Base-by-base conservation (phyloP, 169 alveolate genomes). In the Neospora caninum region DNA sequence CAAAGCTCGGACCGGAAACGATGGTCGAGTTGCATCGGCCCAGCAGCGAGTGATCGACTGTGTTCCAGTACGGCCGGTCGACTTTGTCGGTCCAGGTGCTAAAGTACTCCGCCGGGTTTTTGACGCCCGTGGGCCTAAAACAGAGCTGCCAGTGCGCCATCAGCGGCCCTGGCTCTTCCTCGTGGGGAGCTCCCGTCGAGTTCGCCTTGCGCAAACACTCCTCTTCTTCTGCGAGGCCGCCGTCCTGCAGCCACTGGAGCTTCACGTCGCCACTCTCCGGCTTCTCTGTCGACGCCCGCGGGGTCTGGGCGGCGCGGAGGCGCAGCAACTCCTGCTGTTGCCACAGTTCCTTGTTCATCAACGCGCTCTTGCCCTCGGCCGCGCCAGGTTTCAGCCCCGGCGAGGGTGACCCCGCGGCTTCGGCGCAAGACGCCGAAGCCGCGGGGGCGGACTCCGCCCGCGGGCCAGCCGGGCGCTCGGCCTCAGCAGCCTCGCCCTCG, bases 51-150 rank as follows among this genome's bases (percentile, higher is more conserved):
- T 94, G 94, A 43, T 94, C 93, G 27, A 94, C 96, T 20, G 96
- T 27, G 80, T 94, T 94, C 96, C 96, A 94, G 80, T 94, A 94
- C 36, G 96, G 96, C 45, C 73, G 92, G 49, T 36, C 86, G 38
- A 31, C 38, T 0, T 70, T 45, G 41, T 80, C 94, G 36, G 95
- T 94, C 69, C 88, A 78, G 10, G 67, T 34, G 36, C 93, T 83
- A n/a, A 31, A 88, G 45, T 39, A 67, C 38, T 67, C 94, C 42
- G 86, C 69, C 42, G 93, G 91, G 54, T 88, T 88, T 4, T 88
- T 91, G 16, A 94, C 95, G 6, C 94, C 96, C 27, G 96, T 94
- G 39, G 94, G 94, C 31, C 70, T 38, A 69, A 94, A 94, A 41
- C 91, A 78, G 41, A 94, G 43, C 34, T 88, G 96, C 96, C 96